These are phyloP conservation scores for Umbilicaria muhlenbergii DNA, from an alignment of 495 filamentous ascomycete species.

Conservation along the genomic window DNA sequence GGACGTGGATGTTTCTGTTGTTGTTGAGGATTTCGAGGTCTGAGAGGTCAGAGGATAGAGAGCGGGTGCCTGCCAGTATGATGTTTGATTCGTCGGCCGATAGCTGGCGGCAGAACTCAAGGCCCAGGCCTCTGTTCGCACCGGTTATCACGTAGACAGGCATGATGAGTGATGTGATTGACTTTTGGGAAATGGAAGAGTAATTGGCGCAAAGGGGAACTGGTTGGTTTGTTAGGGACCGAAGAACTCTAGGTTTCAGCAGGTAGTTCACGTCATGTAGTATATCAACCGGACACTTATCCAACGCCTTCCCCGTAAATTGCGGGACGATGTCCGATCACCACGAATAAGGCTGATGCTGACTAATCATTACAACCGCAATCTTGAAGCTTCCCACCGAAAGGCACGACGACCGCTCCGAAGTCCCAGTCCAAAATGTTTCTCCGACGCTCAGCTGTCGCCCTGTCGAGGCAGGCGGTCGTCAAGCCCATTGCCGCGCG, in stretches of 20 bases:
- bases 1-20: slow-evolving; percentile 25
- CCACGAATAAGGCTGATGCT: too few species aligned
- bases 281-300: too few species aligned
- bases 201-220: too few species aligned
- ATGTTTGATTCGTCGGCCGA: slow-evolving; percentile 25
- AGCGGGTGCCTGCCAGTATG: slow-evolving; percentile 31
- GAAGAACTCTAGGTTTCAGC: too few species aligned
- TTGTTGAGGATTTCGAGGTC: slow-evolving; percentile 10
- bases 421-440: slow-evolving; percentile 43
- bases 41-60: slow-evolving; percentile 18
- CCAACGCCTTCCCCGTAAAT: too few species aligned
- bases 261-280: too few species aligned
- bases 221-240: too few species aligned
- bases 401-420: too few species aligned
- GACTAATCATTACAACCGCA: too few species aligned
- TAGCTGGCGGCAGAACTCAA: slow-evolving; percentile 38
- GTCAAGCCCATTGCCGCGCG: slow-evolving; percentile 36
- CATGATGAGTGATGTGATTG: slow-evolving; percentile 16
- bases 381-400: too few species aligned
- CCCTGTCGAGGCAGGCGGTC: slow-evolving; percentile 54
- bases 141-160: slow-evolving; percentile 38
- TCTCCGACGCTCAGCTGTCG: slow-evolving; percentile 63
- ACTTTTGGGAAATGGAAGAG: too few species aligned
- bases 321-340: too few species aligned
- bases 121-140: slow-evolving; percentile 38